phyloP scores from a whole-genome alignment of 495 filamentous ascomycete species.

The Tuber calosporum region DNA sequence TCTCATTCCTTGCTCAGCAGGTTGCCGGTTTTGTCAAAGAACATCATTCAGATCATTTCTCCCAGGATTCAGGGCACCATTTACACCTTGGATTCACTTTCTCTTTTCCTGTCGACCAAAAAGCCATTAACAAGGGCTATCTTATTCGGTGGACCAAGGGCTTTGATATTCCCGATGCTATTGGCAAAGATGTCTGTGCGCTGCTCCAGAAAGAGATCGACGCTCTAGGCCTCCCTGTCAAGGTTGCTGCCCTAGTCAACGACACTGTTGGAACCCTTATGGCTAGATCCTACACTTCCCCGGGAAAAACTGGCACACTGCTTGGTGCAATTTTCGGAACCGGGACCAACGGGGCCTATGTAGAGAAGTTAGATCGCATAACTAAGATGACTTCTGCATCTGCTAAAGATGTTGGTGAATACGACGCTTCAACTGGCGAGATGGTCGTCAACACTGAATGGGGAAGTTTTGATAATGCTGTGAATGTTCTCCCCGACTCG shows the following conservation, averaged over 20 bases:
- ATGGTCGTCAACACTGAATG: slow-evolving; percentile 99
- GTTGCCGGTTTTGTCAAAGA: slow-evolving; percentile 77
- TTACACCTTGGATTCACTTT: slow-evolving; percentile 96
- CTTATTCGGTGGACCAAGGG: slow-evolving; percentile 97
- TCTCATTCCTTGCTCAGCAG: slow-evolving; percentile 86
- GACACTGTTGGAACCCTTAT: slow-evolving; percentile 96
- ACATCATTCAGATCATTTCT: slow-evolving; percentile 86
- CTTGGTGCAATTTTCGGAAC: slow-evolving; percentile 92
- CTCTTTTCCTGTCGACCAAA: slow-evolving; percentile 90
- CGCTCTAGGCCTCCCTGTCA: slow-evolving; percentile 74
- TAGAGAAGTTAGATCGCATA: slow-evolving; percentile 64
- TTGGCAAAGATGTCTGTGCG: slow-evolving; percentile 90
- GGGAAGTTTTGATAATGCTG: slow-evolving; percentile 94
- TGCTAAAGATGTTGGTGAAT: slow-evolving; percentile 48
- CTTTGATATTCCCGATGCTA: slow-evolving; percentile 84
- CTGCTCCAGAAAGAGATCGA: slow-evolving; percentile 90
- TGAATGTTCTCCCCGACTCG: slow-evolving; percentile 79
- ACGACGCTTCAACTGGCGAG: slow-evolving; percentile 73
- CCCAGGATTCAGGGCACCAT: slow-evolving; percentile 64
- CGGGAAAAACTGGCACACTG: slow-evolving; percentile 76
- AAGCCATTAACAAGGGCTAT: slow-evolving; percentile 85
- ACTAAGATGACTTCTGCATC: slow-evolving; percentile 53
- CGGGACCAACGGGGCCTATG: slow-evolving; percentile 89
- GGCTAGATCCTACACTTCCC: slow-evolving; percentile 90
- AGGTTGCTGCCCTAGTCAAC: slow-evolving; percentile 89